A percentile compares a stretch with the other conserved stretches of the same genome.
Evolutionary conservation across 2,329 filamentous ascomycete genomes (phyloP).

Genomic region (Volutella citrinella): DNA sequence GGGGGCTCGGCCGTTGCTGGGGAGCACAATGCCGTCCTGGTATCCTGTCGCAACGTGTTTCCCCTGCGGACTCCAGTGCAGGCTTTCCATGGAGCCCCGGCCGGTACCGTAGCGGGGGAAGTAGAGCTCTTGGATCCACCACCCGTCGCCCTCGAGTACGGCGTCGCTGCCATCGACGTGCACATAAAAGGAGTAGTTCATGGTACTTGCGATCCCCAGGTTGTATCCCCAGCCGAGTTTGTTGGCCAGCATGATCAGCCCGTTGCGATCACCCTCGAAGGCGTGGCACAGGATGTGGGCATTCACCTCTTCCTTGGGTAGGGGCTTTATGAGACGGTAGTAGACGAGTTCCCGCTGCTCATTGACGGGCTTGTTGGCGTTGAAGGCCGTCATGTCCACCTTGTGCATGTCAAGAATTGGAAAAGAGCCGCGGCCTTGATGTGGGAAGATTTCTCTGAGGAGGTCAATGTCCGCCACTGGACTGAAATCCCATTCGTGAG

Average conservation of each 20-base stretch:
- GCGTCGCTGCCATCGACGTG: slow-evolving; percentile 48
- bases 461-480: slow-evolving; percentile 46
- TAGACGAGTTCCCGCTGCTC: slow-evolving; percentile 48
- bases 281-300: slow-evolving; percentile 48
- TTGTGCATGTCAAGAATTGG: slow-evolving; percentile 53
- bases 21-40: slow-evolving; percentile 48
- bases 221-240: slow-evolving; percentile 44
- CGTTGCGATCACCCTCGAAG: slow-evolving; percentile 52
- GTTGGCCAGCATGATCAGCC: slow-evolving; percentile 49
- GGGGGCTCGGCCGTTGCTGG: slow-evolving; percentile 1
- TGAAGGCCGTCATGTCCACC: slow-evolving; percentile 49
- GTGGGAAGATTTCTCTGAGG: slow-evolving; percentile 34
- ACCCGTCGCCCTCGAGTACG: slow-evolving; percentile 44
- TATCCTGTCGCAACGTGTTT: slow-evolving; percentile 53
- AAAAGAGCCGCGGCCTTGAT: slow-evolving; percentile 40
- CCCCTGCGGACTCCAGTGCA: slow-evolving; percentile 53
- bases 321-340: slow-evolving; percentile 45
- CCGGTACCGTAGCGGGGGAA: slow-evolving; percentile 48
- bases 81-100: slow-evolving; percentile 45
- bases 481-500: slow-evolving; percentile 42
- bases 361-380: slow-evolving; percentile 37
- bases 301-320: slow-evolving; percentile 39
- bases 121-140: slow-evolving; percentile 53
- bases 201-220: slow-evolving; percentile 40
- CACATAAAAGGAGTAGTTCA: slow-evolving; percentile 52